Evolutionary conservation across 495 filamentous ascomycete genomes (phyloP), one percentile per base, ranked within the genome.

Genomic region (Penicillium cinerascens): DNA sequence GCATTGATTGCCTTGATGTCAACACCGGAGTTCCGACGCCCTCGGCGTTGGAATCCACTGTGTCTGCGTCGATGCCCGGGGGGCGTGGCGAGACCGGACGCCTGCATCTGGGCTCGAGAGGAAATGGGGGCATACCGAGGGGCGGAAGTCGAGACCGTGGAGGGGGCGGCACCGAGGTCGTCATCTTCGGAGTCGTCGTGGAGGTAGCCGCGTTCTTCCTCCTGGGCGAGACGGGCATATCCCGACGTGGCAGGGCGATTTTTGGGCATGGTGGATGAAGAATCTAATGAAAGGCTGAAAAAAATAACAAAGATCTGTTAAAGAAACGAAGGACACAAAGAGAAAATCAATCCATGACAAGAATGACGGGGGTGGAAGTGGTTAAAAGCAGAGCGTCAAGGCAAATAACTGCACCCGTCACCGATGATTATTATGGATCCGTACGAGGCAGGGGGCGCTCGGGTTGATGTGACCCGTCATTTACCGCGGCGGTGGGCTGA

Each of bases 1-100:
- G 93, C 92, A 72, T 99, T 99, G 69, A 99, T 97, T 53, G 92
- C 93, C 70, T 97, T 97, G 61, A 99, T 92, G 67, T 99, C 93
- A 10, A 97, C 93, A 4, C 90, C 92, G 25, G 90, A 91, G 64
- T 90, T 95, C 52, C 91, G 86, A 55, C 85, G 77, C 38, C 76
- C 74, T 44, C 82, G 81, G 39, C 83, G 72, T 39, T 77, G 70
- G 29, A 70, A 68, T 42, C 73, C 72, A 58, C 66, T 76, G 17
- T 71, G 70, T 55, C 77, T 71, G 47, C 75, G 73, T 60, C 70
- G 74, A 54, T 73, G 63, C 26, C 66, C 71, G 51, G 67, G 64
- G 18, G 72, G 70, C 48, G 65, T 71, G 42, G 66, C 56, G 56
- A 66, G 59, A 52, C 63, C 62, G 47, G 72, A 72, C 47, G 71